Base-by-base conservation (phyloP, 163 green algal species). In the Chlorella variabilis region DNA sequence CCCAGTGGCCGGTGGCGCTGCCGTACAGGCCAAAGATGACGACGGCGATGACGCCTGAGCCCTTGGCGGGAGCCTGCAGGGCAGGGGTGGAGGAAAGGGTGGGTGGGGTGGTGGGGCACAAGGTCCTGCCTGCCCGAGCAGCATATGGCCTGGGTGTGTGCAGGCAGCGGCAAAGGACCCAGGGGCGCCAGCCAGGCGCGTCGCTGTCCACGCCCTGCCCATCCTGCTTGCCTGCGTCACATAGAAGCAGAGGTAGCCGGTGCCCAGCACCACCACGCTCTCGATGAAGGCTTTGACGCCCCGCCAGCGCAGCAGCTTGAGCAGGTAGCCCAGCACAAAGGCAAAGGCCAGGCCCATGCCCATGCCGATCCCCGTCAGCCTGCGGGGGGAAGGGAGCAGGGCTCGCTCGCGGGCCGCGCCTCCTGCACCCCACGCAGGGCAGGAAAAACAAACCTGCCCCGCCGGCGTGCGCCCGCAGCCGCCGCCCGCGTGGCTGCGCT, bases 11-110 rank as follows among this genome's bases (percentile, higher is more conserved):
- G 17, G 91, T 97, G 27, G 88, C 84, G 38, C 89, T 90, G 34
- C 94, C 95, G 59, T 95, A 96, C 70, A 98, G 85, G 0, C 95
- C 95, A 86, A 93, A 98, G 17, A 95, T 93, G 18, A 97, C 95
- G 7, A 97, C 90, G 29, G 87, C 90, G 71, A 98, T 94, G 9
- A 96, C 93, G 42, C 95, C 95, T 42, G 90, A 96, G n/a, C 94
- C 90, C 25, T 92, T 75, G 21, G 34, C 33, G n/a, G n/a, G n/a
- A n/a, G n/a, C n/a, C n/a, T n/a, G n/a, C n/a, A n/a, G n/a, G n/a
- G n/a, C n/a, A n/a, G 87, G 49, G 18, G 69, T n/a, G 18, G 73
- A 33, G 39, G 59, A 38, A 61, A 33, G 27, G 7, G 68, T 5
- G 9, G 45, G 17, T 11, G 9, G 4, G 69, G 18, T n/a, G 54